A percentile compares a stretch with the other conserved stretches of the same genome.
Evolutionary conservation across 352 stramenopile genomes (phyloP).

Genomic region (Elongisporangium prolatum): DNA sequence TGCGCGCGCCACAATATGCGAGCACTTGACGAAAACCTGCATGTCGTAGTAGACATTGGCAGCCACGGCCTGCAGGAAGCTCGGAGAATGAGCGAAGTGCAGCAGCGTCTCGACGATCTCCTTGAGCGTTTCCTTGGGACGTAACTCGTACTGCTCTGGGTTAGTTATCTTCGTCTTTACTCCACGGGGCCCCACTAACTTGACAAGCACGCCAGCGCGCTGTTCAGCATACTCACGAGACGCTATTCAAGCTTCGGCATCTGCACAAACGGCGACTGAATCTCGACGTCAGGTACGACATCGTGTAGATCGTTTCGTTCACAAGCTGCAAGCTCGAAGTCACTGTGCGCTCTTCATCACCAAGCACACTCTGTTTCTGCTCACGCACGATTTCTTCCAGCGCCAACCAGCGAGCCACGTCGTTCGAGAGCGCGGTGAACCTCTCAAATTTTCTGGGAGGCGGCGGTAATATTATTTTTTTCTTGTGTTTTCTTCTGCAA

Average conservation of each 20-base stretch:
- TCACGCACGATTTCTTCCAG: constrained; percentile 90
- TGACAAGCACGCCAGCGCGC: constrained; percentile 95
- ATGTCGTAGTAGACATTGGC: constrained; percentile 86
- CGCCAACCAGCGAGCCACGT: constrained; percentile 67
- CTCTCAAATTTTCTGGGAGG: no score
- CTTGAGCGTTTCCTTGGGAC: constrained; percentile 96
- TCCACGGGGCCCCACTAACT: constrained; percentile 90
- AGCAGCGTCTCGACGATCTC: constrained; percentile 95
- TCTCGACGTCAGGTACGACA: constrained; percentile 95
- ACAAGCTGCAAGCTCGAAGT: constrained; percentile 92
- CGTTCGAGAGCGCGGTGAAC: no score
- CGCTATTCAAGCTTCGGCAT: constrained; percentile 91
- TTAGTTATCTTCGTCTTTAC: constrained; percentile 97
- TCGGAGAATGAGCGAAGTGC: constrained; percentile 89
- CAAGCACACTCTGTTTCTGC: constrained; percentile 78
- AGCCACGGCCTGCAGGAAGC: constrained; percentile 91
- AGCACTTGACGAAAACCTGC: constrained; percentile 68
- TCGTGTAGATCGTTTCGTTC: constrained; percentile 98
- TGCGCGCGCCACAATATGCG: constrained; percentile 58
- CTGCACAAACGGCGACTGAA: constrained; percentile 91
- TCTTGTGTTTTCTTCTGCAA: no score
- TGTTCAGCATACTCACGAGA: constrained; percentile 95
- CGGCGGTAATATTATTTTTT: no score
- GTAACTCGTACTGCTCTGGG: constrained; percentile 98
- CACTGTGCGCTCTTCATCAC: constrained; percentile 90